A percentile compares a stretch with the other conserved stretches of the same genome.
Evolutionary conservation across 2,329 filamentous ascomycete species (phyloP).

Genomic region (Pseudogymnoascus sp.): DNA sequence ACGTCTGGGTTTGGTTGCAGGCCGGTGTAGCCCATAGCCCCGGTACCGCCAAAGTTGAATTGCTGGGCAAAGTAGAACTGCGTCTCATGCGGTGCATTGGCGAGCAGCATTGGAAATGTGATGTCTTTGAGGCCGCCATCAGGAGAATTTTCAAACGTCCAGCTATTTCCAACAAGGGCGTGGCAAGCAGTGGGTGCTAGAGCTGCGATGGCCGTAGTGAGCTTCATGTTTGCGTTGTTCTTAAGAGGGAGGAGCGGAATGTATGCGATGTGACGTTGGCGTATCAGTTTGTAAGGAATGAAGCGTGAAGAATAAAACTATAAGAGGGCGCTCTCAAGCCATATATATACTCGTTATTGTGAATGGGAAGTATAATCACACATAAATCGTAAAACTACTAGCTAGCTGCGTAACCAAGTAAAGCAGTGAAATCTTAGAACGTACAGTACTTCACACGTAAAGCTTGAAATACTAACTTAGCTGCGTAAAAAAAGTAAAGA

Average conservation of each 20-base stretch:
- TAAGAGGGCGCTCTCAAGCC: neutral
- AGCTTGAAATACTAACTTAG: too few relatives aligned
- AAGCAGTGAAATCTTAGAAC: too few relatives aligned
- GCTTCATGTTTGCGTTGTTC: neutral
- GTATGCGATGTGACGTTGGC: neutral
- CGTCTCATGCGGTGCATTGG: neutral
- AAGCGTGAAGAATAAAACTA: neutral
- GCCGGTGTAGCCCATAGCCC: neutral
- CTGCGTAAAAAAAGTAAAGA: neutral
- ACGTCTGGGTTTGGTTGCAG: neutral
- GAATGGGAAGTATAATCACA: neutral
- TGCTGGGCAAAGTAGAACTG: neutral
- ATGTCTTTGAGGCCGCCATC: neutral
- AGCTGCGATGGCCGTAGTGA: neutral
- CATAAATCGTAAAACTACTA: neutral
- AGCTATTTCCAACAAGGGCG: neutral
- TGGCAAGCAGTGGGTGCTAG: neutral
- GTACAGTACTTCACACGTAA: too few relatives aligned
- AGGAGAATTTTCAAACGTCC: neutral
- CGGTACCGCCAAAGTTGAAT: neutral
- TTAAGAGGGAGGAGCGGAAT: neutral
- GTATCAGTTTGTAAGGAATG: neutral
- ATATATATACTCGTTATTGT: neutral
- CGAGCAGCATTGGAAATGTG: neutral
- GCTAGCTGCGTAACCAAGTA: too few relatives aligned